A percentile compares a stretch with the other conserved stretches of the same genome.
Evolutionary conservation across 139 green algal genomes (phyloP).

Genomic region (Chlorella sp.): DNA sequence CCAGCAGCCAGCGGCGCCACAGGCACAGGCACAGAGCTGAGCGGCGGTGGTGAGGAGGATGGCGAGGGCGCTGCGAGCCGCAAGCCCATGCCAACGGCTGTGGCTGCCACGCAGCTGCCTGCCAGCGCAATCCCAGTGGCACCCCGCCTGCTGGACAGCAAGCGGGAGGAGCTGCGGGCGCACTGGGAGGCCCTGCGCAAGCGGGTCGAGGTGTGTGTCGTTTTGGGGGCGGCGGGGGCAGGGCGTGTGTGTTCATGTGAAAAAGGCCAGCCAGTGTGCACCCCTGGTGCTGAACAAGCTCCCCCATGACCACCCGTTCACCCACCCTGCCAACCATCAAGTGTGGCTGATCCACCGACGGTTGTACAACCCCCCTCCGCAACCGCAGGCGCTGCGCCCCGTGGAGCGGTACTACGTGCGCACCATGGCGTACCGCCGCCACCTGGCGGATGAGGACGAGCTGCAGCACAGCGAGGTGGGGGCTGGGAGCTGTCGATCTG

Average conservation of each 20-base stretch:
- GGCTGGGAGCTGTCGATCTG: too few species aligned
- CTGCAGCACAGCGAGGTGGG: conserved; percentile 2
- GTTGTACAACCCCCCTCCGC: too few species aligned
- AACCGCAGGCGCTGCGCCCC: conserved; percentile 33
- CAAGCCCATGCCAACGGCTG: too few species aligned
- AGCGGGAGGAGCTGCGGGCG: conserved; percentile 17
- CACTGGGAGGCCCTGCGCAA: conserved; percentile 48
- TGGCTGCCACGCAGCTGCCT: not conserved
- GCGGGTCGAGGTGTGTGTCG: conserved; percentile 7
- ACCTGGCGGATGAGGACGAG: conserved; percentile 35
- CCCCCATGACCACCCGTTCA: too few species aligned
- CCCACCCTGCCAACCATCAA: too few species aligned
- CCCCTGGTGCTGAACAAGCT: too few species aligned
- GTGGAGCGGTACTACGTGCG: conserved; percentile 61
- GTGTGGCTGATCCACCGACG: too few species aligned
- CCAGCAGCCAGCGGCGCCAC: not conserved
- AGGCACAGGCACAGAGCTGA: not conserved
- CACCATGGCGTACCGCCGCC: conserved; percentile 54
- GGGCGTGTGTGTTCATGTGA: too few species aligned
- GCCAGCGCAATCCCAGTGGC: not conserved
- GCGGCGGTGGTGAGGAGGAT: not conserved
- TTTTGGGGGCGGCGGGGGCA: too few species aligned
- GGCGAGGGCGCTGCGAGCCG: not conserved
- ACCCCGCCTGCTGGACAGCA: conserved; percentile 6
- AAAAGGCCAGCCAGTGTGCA: too few species aligned